A percentile compares a stretch with the other conserved stretches of the same genome.
phyloP scores from a whole-genome alignment of 2,329 filamentous ascomycete species.

The Didymella glomerata region DNA sequence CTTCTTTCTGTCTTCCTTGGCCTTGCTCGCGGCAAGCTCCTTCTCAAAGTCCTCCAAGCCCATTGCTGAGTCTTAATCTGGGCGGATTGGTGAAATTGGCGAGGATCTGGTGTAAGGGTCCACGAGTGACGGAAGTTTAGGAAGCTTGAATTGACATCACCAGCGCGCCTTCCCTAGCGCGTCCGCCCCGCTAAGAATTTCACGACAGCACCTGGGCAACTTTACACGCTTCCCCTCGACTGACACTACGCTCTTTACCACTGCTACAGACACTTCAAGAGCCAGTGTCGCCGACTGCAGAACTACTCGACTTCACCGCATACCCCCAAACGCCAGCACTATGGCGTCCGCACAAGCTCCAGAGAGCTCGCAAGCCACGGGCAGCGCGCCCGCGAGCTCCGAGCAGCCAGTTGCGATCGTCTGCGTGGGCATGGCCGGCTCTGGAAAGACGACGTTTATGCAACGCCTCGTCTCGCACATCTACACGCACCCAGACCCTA shows the following conservation, averaged over 20 bases:
- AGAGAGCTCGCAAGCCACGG: constrained; percentile 22
- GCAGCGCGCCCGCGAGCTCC: constrained; percentile 14
- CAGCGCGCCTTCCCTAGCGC: constrained; percentile 27
- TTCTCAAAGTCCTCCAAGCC: constrained; percentile 79
- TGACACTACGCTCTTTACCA: constrained; percentile 20
- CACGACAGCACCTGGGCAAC: constrained; percentile 24
- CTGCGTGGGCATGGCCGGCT: constrained; percentile 97
- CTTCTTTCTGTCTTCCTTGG: constrained; percentile 60
- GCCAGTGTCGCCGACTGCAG: neutral
- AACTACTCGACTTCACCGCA: neutral
- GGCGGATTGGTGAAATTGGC: constrained; percentile 48
- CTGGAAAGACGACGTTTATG: constrained; percentile 99
- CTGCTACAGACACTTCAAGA: neutral
- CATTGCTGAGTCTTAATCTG: constrained; percentile 54
- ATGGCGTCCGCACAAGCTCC: constrained; percentile 54
- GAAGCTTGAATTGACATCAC: constrained; percentile 37
- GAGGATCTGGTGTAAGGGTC: constrained; percentile 58
- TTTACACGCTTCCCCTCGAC: constrained; percentile 10
- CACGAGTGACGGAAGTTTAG: constrained; percentile 7
- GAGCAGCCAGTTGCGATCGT: constrained; percentile 77
- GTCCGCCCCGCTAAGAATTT: constrained; percentile 48
- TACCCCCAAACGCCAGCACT: constrained; percentile 19
- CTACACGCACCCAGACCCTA: constrained; percentile 72
- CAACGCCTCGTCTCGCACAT: constrained; percentile 95
- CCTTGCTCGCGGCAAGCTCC: constrained; percentile 72